These are phyloP conservation scores for Trichoderma oligosporum DNA, from an alignment of 2,329 filamentous ascomycete genomes.

Conservation along the genomic window DNA sequence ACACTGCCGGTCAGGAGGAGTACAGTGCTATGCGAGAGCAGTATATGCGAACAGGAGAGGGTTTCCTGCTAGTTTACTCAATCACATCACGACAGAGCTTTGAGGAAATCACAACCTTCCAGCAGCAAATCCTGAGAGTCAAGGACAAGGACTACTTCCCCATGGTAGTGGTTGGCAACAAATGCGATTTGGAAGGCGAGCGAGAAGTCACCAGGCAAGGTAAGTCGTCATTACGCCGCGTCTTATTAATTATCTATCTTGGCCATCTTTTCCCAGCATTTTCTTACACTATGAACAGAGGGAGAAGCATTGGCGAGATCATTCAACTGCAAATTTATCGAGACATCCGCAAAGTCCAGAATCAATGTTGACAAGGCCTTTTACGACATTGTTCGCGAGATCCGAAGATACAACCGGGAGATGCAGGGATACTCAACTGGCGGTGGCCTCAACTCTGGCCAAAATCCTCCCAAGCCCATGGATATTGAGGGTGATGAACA, in stretches of 20 bases:
- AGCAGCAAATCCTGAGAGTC: conserved; percentile 96
- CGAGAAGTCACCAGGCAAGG: conserved; percentile 89
- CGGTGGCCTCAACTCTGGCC: conserved; percentile 60
- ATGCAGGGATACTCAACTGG: conserved; percentile 82
- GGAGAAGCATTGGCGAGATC: conserved; percentile 79
- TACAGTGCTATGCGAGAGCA: conserved; percentile 99
- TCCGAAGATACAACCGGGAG: conserved; percentile 96
- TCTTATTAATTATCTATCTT: background rate
- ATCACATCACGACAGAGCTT: conserved; percentile 97
- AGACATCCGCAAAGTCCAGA: conserved; percentile 96
- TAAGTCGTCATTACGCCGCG: conserved; percentile 43
- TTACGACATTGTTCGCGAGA: conserved; percentile 97
- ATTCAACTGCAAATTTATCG: conserved; percentile 97
- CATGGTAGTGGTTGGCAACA: conserved; percentile 98
- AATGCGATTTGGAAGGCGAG: conserved; percentile 95
- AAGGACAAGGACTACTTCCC: conserved; percentile 99
- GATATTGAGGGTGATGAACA: conserved; percentile 68
- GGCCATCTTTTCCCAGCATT: background rate
- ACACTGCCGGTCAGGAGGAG: conserved; percentile 97
- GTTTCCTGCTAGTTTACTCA: conserved; percentile 95
- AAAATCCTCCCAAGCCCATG: conserved; percentile 66
- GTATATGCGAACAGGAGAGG: conserved; percentile 99
- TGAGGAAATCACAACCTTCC: conserved; percentile 97
- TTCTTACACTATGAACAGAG: conserved; percentile 54
- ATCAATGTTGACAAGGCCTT: conserved; percentile 99